A percentile compares a stretch with the other conserved stretches of the same genome.
Evolutionary conservation across 148 eudicot genomes (phyloP).

Genomic region (Amaranthus hypochondriacus): DNA sequence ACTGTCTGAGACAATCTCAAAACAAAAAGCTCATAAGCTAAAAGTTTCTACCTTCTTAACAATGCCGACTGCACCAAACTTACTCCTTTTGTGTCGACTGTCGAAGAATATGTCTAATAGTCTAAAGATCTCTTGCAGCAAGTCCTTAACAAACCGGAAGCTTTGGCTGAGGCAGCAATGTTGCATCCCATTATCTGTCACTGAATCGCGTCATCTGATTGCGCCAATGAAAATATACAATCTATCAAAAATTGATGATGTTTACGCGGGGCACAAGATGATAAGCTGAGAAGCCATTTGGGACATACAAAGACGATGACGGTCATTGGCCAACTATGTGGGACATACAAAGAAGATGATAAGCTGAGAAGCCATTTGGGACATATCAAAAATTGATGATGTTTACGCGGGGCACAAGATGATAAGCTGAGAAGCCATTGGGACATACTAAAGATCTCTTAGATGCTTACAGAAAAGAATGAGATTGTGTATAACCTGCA

Average conservation of each 20-base stretch:
- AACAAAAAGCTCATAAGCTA: too few relatives aligned
- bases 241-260: too few relatives aligned
- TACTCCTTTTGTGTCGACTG: neutral
- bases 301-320: neutral
- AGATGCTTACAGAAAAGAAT: neutral
- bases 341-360: too few relatives aligned
- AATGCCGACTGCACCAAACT: neutral
- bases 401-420: too few relatives aligned
- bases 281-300: too few relatives aligned
- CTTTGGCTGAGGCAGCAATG: neutral
- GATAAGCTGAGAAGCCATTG: too few relatives aligned
- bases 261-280: too few relatives aligned
- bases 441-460: neutral
- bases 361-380: too few relatives aligned
- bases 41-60: neutral
- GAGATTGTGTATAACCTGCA: neutral
- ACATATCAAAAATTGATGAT: too few relatives aligned
- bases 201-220: too few relatives aligned
- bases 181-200: neutral
- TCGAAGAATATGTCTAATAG: neutral
- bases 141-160: neutral
- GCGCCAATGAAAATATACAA: too few relatives aligned
- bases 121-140: neutral
- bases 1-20: neutral
- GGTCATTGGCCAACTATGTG: too few relatives aligned